A percentile compares a stretch with the other conserved stretches of the same genome.
Evolutionary conservation across 768 basidiomycete genomes (phyloP).

Genomic region (Amanita polypyramis): DNA sequence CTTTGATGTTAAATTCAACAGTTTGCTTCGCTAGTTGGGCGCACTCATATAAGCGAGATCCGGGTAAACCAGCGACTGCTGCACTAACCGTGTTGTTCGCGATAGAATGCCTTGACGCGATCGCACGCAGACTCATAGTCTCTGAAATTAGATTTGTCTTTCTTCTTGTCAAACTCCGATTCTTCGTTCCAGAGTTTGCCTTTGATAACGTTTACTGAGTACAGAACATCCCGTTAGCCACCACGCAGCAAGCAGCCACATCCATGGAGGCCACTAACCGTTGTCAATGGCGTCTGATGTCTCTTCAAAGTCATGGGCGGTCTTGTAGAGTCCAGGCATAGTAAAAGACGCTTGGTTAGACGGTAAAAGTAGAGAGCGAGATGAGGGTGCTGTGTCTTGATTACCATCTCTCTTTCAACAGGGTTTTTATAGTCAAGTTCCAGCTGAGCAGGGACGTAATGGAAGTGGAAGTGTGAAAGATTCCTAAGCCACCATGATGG

Average conservation of each 20-base stretch:
- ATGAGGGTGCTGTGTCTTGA: neutral
- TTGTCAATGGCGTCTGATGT: conserved; percentile 40
- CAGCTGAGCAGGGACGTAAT: conserved; percentile 3
- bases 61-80: neutral
- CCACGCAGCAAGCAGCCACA: neutral
- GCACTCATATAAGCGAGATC: neutral
- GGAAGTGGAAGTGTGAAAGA: neutral
- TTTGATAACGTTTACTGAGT: conserved; percentile 58
- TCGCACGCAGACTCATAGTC: conserved; percentile 71
- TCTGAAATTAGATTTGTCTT: conserved; percentile 61
- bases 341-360: neutral
- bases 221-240: neutral
- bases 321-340: conserved; percentile 18
- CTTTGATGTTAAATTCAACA: conserved; percentile 71
- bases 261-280: conserved; percentile 19
- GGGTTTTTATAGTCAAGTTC: neutral
- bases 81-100: conserved; percentile 59
- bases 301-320: conserved; percentile 28
- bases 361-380: neutral
- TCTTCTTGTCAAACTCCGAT: conserved; percentile 47
- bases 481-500: neutral
- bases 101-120: conserved; percentile 69
- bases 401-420: neutral
- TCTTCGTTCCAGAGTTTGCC: conserved; percentile 47
- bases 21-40: conserved; percentile 68